phyloP scores from a whole-genome alignment of 305 asterid species.

The Fraxinus latifolia region DNA sequence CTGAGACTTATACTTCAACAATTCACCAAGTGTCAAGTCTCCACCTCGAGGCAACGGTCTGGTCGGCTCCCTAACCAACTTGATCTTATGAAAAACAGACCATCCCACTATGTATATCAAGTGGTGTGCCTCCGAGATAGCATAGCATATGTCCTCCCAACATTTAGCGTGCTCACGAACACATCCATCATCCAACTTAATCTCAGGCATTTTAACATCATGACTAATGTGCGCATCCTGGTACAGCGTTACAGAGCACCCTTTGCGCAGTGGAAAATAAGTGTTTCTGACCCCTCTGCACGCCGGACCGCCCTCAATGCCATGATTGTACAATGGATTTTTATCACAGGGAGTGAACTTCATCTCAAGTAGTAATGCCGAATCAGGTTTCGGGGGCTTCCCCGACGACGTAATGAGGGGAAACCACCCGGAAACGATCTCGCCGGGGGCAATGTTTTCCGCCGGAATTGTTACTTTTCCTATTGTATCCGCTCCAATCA shows the following conservation, averaged over 20 bases:
- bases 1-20: constrained; percentile 82
- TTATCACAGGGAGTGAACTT: constrained; percentile 50
- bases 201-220: constrained; percentile 42
- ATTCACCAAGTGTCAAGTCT: constrained; percentile 78
- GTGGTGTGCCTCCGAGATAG: constrained; percentile 86
- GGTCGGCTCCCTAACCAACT: constrained; percentile 71
- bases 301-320: constrained; percentile 68
- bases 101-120: constrained; percentile 85
- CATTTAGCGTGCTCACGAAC: constrained; percentile 47
- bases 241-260: constrained; percentile 64
- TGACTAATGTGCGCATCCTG: constrained; percentile 73
- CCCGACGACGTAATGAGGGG: constrained; percentile 38
- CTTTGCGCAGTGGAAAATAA: constrained; percentile 77
- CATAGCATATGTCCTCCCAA: constrained; percentile 90
- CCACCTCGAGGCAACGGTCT: constrained; percentile 79
- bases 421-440: constrained; percentile 48
- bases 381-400: constrained; percentile 47
- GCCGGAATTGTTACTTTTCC: constrained; percentile 62
- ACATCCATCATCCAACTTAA: constrained; percentile 53
- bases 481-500: constrained; percentile 66
- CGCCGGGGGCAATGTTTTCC: constrained; percentile 46
- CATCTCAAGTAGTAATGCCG: constrained; percentile 52
- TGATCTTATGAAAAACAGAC: constrained; percentile 77
- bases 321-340: constrained; percentile 53
- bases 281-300: constrained; percentile 56